These are phyloP conservation scores for Alloteropsis semialata DNA, from an alignment of 176 grass and related monocot genomes.

Conservation along the genomic window DNA sequence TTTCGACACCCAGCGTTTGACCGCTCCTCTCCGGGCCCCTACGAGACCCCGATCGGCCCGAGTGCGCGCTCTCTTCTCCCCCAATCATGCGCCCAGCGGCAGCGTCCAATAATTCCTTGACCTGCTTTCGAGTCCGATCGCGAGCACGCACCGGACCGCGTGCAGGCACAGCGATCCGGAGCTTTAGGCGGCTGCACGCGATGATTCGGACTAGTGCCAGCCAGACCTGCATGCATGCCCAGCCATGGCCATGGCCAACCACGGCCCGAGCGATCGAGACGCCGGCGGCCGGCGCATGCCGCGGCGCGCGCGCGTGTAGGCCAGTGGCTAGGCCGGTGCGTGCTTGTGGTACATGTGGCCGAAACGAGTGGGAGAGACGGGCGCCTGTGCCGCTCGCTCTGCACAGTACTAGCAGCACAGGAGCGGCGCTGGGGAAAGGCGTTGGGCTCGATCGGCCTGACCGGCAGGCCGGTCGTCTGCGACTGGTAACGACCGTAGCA, in stretches of 20 bases:
- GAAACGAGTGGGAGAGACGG: background rate
- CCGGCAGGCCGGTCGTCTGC: background rate
- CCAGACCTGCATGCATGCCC: background rate
- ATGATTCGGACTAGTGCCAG: background rate
- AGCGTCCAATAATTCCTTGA: background rate
- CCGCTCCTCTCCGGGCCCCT: background rate
- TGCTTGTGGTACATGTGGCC: background rate
- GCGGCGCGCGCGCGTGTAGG: background rate
- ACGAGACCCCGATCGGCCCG: background rate
- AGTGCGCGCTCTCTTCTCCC: background rate
- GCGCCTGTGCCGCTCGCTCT: background rate
- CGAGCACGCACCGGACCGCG: too few species aligned
- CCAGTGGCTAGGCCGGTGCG: background rate
- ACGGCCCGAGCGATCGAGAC: background rate
- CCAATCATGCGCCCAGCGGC: background rate
- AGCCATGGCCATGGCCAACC: background rate
- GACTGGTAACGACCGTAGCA: background rate
- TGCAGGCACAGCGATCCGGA: background rate
- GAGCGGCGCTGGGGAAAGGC: background rate
- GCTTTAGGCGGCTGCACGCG: background rate
- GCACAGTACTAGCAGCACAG: background rate
- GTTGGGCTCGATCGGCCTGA: background rate
- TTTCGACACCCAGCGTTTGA: slow-evolving; percentile 16
- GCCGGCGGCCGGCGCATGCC: background rate
- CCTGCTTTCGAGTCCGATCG: background rate